Conservation (phyloP, 495 filamentous ascomycete species). For the Penicillium coprophilum region DNA sequence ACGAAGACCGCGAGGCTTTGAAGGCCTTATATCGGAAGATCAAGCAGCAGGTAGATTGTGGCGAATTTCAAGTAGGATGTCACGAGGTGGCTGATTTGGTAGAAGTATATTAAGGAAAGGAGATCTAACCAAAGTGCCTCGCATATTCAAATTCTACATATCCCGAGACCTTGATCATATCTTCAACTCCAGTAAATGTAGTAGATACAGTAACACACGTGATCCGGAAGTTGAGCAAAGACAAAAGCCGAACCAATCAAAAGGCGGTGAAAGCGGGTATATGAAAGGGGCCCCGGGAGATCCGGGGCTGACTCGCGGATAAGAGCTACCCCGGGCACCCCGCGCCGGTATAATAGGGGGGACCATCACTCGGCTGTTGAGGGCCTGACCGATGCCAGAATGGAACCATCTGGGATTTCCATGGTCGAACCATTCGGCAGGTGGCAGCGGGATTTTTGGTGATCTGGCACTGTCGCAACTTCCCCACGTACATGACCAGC, state of each 20-base stretch:
- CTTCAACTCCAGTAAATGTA: too few relatives aligned
- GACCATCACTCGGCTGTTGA: slow-evolving; percentile 12
- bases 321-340: slow-evolving; percentile 14
- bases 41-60: slow-evolving; percentile 2
- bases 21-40: slow-evolving; percentile 2
- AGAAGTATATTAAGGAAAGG: not conserved
- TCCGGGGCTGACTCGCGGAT: slow-evolving; percentile 12
- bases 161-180: too few relatives aligned
- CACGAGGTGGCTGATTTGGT: not conserved
- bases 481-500: slow-evolving; percentile 24
- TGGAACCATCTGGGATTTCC: not conserved
- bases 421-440: slow-evolving; percentile 22
- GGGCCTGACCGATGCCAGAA: slow-evolving; percentile 8
- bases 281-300: not conserved
- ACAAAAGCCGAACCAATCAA: slow-evolving; percentile 2
- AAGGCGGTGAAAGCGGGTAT: not conserved
- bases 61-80: not conserved
- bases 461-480: slow-evolving; percentile 12
- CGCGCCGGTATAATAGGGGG: slow-evolving; percentile 3
- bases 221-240: not conserved
- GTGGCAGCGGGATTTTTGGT: slow-evolving; percentile 15
- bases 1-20: slow-evolving; percentile 8
- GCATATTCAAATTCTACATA: too few relatives aligned
- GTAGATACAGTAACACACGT: not conserved
- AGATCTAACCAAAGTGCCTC: too few relatives aligned